phyloP scores from a whole-genome alignment of 208 protist genomes.

The Spongospora subterranea region DNA sequence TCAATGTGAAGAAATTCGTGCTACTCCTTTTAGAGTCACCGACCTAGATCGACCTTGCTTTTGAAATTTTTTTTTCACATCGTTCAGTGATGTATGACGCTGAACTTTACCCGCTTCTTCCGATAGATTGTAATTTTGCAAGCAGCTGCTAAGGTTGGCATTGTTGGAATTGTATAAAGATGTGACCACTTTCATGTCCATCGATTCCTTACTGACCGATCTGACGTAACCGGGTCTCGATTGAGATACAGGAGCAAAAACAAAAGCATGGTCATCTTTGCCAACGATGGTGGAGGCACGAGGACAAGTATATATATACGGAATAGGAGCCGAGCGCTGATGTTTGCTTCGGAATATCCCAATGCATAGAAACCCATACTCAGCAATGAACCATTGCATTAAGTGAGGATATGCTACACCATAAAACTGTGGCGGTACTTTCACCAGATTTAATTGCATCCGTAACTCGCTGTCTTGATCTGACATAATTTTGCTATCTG shows the following conservation, averaged over 20 bases:
- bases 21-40: too few species aligned
- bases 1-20: too few species aligned
- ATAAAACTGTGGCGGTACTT: neutral
- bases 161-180: neutral
- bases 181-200: neutral
- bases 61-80: too few species aligned
- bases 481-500: neutral
- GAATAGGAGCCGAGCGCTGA: neutral
- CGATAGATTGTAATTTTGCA: too few species aligned
- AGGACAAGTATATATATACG: neutral
- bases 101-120: too few species aligned
- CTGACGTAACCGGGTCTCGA: neutral
- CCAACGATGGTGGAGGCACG: neutral
- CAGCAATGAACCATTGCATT: neutral
- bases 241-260: neutral
- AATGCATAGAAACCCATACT: neutral
- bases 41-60: too few species aligned
- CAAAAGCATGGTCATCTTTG: slow-evolving; percentile 43
- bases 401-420: neutral
- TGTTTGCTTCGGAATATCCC: slow-evolving; percentile 3
- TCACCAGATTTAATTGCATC: slow-evolving; percentile 11
- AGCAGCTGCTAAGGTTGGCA: neutral
- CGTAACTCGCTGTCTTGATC: neutral
- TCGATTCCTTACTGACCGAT: neutral
- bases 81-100: too few species aligned